Conservation (phyloP, 2,329 filamentous ascomycete genomes). For the Phaeosphaeriaceae sp. region DNA sequence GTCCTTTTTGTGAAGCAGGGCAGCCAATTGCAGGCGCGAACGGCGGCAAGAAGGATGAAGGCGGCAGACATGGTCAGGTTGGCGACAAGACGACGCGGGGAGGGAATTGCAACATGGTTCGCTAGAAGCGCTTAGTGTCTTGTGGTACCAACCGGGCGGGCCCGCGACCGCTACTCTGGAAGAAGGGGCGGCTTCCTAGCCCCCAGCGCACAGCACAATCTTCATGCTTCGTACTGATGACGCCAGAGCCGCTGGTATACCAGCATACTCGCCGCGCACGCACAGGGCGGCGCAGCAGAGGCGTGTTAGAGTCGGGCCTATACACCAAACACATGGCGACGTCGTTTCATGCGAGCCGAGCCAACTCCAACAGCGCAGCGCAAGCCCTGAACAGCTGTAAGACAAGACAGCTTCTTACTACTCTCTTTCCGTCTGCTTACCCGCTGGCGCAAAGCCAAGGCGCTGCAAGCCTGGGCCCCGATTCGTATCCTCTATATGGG, state of each 20-base stretch:
- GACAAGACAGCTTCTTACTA: conserved; percentile 1
- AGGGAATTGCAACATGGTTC: too few relatives aligned
- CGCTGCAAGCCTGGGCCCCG: neutral
- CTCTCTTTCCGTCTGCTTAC: conserved; percentile 6
- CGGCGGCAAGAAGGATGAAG: neutral
- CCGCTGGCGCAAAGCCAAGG: neutral
- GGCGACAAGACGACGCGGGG: conserved; percentile 25
- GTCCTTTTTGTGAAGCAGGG: neutral
- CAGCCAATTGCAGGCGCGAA: neutral
- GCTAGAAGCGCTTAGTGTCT: conserved; percentile 15
- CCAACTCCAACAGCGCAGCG: neutral
- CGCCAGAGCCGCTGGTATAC: neutral
- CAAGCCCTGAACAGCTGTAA: neutral
- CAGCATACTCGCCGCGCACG: too few relatives aligned
- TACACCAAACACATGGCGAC: neutral
- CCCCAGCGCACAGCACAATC: conserved; percentile 7
- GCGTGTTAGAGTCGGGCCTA: neutral
- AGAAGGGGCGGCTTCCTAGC: conserved; percentile 15
- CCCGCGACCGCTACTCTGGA: conserved; percentile 23
- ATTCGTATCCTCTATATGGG: neutral
- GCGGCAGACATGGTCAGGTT: neutral
- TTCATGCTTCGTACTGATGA: neutral
- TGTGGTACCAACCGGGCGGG: conserved; percentile 31
- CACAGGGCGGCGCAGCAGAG: neutral
- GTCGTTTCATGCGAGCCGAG: too few relatives aligned